Evolutionary conservation across 2,329 filamentous ascomycete species (phyloP).

Genomic region (Hymenoscyphus infarciens): DNA sequence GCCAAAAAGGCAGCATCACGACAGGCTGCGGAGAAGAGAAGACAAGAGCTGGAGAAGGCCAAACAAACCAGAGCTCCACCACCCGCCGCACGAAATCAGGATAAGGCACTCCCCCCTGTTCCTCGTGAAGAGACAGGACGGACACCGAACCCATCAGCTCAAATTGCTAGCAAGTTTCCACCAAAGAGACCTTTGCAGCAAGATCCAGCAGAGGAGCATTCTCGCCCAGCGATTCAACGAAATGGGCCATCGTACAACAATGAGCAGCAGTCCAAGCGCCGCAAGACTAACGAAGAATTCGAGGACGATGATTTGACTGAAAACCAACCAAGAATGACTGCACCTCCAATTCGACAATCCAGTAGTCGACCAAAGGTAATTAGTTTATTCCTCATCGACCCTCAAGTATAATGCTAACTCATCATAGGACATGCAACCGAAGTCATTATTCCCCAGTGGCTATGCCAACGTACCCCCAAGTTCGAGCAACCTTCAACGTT

Average conservation of each 20-base stretch:
- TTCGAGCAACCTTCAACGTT: constrained; percentile 43
- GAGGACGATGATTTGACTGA: constrained; percentile 61
- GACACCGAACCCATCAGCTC: constrained; percentile 55
- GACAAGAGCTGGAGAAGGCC: constrained; percentile 55
- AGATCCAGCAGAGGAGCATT: constrained; percentile 50
- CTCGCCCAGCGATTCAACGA: constrained; percentile 47
- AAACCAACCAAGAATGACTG: constrained; percentile 66
- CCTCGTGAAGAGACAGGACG: constrained; percentile 55
- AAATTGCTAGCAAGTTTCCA: constrained; percentile 65
- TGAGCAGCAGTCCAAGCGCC: constrained; percentile 65
- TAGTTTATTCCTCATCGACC: constrained; percentile 23
- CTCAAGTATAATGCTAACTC: constrained; percentile 36
- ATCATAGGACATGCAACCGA: constrained; percentile 55
- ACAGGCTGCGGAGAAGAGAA: constrained; percentile 50
- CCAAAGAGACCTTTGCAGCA: constrained; percentile 71
- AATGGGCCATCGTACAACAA: constrained; percentile 60
- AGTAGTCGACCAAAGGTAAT: constrained; percentile 48
- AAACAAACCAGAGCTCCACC: constrained; percentile 63
- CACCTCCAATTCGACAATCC: constrained; percentile 80
- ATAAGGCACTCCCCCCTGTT: constrained; percentile 33
- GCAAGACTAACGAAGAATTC: constrained; percentile 68
- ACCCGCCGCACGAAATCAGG: constrained; percentile 42
- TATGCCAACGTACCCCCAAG: constrained; percentile 56
- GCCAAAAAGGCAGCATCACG: constrained; percentile 64
- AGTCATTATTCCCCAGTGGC: constrained; percentile 57